Evolutionary conservation across 257 asterid species (phyloP).

Genomic region (Euphrasia confusa): DNA sequence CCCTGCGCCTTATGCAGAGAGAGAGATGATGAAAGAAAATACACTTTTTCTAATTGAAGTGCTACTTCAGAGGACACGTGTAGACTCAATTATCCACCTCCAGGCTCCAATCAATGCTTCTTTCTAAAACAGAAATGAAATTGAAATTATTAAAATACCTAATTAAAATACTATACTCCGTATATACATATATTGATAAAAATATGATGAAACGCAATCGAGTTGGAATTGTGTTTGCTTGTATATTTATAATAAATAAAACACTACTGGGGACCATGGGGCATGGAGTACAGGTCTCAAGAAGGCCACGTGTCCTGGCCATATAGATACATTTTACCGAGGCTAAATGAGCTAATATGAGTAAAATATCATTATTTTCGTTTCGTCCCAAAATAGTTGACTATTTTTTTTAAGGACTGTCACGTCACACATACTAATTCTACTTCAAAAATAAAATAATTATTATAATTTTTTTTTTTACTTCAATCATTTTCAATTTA

Average conservation of each 20-base stretch:
- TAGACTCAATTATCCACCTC: conserved; percentile 68
- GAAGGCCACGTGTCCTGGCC: conserved; percentile 44
- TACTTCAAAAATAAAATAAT: too few species aligned
- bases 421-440: too few species aligned
- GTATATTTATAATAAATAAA: not conserved
- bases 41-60: conserved; percentile 34
- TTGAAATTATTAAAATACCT: conserved; percentile 6
- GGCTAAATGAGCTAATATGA: not conserved
- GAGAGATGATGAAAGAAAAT: conserved; percentile 29
- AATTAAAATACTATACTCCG: not conserved
- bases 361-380: too few species aligned
- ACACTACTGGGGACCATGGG: conserved; percentile 27
- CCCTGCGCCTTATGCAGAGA: conserved; percentile 13
- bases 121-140: conserved; percentile 16
- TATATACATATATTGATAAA: too few species aligned
- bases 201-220: not conserved
- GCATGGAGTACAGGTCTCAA: conserved; percentile 30
- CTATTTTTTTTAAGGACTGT: too few species aligned
- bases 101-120: conserved; percentile 72
- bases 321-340: conserved; percentile 24
- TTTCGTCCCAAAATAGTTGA: too few species aligned
- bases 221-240: conserved; percentile 15
- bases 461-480: too few species aligned
- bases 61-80: conserved; percentile 63
- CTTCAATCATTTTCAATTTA: too few species aligned